Evolutionary conservation across 1,139 yeast species (phyloP).

Genomic region (Zygoascus sp.): DNA sequence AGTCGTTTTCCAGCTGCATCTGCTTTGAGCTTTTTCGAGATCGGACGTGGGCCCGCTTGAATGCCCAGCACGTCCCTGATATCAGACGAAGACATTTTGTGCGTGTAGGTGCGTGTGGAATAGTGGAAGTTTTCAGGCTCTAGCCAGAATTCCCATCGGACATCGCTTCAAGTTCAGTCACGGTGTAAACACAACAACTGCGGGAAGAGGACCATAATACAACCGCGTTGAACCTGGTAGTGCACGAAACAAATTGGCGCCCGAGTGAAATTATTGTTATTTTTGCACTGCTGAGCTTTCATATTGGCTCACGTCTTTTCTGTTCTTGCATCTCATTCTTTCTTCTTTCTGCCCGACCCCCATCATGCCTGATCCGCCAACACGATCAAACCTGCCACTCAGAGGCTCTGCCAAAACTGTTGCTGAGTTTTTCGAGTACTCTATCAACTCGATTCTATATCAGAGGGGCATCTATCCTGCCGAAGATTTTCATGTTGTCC

Average conservation of each 20-base stretch:
- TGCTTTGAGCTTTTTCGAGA: slow-evolving; percentile 13
- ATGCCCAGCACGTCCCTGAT: slow-evolving; percentile 7
- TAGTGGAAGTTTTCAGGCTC: too few relatives aligned
- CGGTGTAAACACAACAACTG: too few relatives aligned
- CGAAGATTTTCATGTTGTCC: slow-evolving; percentile 76
- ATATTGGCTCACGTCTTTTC: neutral
- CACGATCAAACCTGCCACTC: slow-evolving; percentile 25
- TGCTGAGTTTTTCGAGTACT: slow-evolving; percentile 66
- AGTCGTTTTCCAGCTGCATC: slow-evolving; percentile 13
- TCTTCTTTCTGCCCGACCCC: neutral
- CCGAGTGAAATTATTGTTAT: too few relatives aligned
- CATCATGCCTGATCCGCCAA: slow-evolving; percentile 18
- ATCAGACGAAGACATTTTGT: slow-evolving; percentile 9
- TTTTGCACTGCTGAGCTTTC: neutral
- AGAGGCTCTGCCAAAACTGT: slow-evolving; percentile 21
- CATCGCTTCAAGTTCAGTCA: too few relatives aligned
- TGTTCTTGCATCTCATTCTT: neutral
- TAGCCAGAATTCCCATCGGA: too few relatives aligned
- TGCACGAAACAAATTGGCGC: too few relatives aligned
- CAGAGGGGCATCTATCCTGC: slow-evolving; percentile 90
- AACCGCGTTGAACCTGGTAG: too few relatives aligned
- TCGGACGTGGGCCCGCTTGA: slow-evolving; percentile 5
- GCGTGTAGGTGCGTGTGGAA: neutral
- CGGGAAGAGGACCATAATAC: too few relatives aligned
- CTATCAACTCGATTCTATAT: slow-evolving; percentile 74